Evolutionary conservation across 208 protist species (phyloP).

Genomic region (Acanthamoeba quina): DNA sequence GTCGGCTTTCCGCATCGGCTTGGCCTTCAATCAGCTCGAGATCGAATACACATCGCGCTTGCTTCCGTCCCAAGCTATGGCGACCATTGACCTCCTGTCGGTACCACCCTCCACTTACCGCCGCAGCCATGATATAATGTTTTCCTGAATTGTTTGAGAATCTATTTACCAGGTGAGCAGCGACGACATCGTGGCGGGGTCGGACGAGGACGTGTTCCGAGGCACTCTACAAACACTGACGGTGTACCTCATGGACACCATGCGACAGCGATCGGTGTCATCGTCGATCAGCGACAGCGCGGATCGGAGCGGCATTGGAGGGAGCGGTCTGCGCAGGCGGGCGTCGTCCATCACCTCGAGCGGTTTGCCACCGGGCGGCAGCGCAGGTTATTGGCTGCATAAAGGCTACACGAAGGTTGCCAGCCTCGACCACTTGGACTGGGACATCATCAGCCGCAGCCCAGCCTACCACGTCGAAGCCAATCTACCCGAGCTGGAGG

Average conservation of each 20-base stretch:
- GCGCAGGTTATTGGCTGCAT: slow-evolving; percentile 45
- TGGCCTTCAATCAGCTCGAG: slow-evolving; percentile 28
- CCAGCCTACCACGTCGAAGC: neutral
- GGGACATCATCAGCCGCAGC: slow-evolving; percentile 34
- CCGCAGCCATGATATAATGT: neutral
- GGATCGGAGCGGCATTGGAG: neutral
- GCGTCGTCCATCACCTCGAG: neutral
- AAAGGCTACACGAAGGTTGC: slow-evolving; percentile 38
- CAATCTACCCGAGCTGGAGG: slow-evolving; percentile 2
- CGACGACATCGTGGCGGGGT: neutral
- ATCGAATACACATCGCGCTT: slow-evolving; percentile 33
- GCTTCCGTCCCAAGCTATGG: slow-evolving; percentile 14
- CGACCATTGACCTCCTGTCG: slow-evolving; percentile 8
- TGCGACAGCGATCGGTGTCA: neutral
- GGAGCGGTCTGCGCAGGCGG: neutral
- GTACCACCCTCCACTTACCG: neutral
- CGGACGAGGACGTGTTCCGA: slow-evolving; percentile 7
- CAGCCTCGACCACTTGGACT: slow-evolving; percentile 17
- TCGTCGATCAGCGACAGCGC: neutral
- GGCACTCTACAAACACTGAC: neutral
- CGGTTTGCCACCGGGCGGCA: neutral
- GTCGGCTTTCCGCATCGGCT: neutral
- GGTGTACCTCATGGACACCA: slow-evolving; percentile 40
- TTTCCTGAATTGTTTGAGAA: too few species aligned
- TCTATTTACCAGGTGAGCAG: neutral